Percentiles rank a stretch among this genome's conserved stretches.
These are phyloP conservation scores for Neopestalotiopsis rosae DNA, from an alignment of 2,329 filamentous ascomycete genomes.

Conservation along the genomic window DNA sequence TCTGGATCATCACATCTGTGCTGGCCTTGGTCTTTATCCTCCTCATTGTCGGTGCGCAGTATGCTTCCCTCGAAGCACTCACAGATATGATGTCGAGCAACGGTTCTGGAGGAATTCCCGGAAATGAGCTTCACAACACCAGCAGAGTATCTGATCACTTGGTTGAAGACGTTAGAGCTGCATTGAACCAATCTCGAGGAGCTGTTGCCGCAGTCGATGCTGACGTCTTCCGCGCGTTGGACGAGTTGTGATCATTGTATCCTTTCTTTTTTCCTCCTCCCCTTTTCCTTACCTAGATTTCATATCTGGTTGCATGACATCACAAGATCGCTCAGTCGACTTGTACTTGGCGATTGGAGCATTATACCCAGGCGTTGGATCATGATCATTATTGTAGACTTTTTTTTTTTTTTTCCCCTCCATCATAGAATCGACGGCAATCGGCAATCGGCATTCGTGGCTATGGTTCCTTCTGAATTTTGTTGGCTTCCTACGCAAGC, in stretches of 20 bases:
- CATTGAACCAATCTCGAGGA: conserved; percentile 29
- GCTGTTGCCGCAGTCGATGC: conserved; percentile 26
- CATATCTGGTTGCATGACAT: not conserved
- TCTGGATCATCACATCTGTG: conserved; percentile 65
- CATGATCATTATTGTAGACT: not conserved
- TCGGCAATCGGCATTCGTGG: not conserved
- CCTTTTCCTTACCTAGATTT: not conserved
- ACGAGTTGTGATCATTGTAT: conserved; percentile 34
- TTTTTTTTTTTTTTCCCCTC: not conserved
- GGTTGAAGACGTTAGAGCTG: conserved; percentile 34
- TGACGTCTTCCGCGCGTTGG: conserved; percentile 36
- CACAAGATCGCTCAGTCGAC: not conserved
- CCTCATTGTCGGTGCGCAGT: conserved; percentile 44
- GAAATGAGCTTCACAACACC: conserved; percentile 24
- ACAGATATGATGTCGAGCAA: conserved; percentile 22
- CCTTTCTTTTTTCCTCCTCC: not conserved
- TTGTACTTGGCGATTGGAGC: conserved; percentile 5
- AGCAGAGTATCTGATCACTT: conserved; percentile 29
- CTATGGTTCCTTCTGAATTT: not conserved
- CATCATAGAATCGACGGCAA: not conserved
- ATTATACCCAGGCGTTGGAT: conserved; percentile 15
- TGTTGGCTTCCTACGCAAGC: not conserved
- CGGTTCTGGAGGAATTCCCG: conserved; percentile 20
- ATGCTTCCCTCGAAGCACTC: conserved; percentile 25
- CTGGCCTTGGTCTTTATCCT: conserved; percentile 54